A percentile compares a stretch with the other conserved stretches of the same genome.
phyloP scores from a whole-genome alignment of 1,284 basidiomycete genomes.

The Exobasidium cylindrosporum region DNA sequence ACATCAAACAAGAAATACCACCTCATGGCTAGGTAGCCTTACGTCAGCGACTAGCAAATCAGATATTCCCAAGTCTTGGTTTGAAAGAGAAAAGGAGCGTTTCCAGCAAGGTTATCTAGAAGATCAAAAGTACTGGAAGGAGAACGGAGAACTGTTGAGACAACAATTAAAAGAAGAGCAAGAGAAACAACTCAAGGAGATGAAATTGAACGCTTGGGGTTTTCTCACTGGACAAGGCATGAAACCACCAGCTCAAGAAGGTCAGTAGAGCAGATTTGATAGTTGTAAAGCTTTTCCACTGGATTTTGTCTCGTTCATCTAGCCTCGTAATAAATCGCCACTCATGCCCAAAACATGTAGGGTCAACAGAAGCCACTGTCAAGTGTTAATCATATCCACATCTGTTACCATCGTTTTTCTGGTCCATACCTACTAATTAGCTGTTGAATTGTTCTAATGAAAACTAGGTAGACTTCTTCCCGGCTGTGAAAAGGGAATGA shows the following conservation, averaged over 20 bases:
- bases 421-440: too few relatives aligned
- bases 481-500: too few relatives aligned
- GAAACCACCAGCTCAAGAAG: slow-evolving; percentile 16
- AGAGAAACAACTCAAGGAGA: slow-evolving; percentile 66
- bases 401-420: too few relatives aligned
- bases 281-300: too few relatives aligned
- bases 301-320: too few relatives aligned
- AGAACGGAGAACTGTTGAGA: slow-evolving; percentile 79
- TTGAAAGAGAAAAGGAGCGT: slow-evolving; percentile 83
- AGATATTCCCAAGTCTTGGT: slow-evolving; percentile 64
- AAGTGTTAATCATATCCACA: too few relatives aligned
- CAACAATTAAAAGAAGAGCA: slow-evolving; percentile 75
- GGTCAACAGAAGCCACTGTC: too few relatives aligned
- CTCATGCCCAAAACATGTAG: too few relatives aligned
- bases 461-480: too few relatives aligned
- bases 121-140: slow-evolving; percentile 80
- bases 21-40: slow-evolving; percentile 7
- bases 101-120: slow-evolving; percentile 79
- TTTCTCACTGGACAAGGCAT: slow-evolving; percentile 16
- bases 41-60: neutral
- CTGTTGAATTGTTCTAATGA: too few relatives aligned
- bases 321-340: too few relatives aligned
- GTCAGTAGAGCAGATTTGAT: too few relatives aligned
- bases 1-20: slow-evolving; percentile 49
- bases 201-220: slow-evolving; percentile 52